Evolutionary conservation across 176 grass and related monocot species (phyloP), one percentile per base, ranked within the genome.

Genomic region (Ampelocalamus luodianensis): DNA sequence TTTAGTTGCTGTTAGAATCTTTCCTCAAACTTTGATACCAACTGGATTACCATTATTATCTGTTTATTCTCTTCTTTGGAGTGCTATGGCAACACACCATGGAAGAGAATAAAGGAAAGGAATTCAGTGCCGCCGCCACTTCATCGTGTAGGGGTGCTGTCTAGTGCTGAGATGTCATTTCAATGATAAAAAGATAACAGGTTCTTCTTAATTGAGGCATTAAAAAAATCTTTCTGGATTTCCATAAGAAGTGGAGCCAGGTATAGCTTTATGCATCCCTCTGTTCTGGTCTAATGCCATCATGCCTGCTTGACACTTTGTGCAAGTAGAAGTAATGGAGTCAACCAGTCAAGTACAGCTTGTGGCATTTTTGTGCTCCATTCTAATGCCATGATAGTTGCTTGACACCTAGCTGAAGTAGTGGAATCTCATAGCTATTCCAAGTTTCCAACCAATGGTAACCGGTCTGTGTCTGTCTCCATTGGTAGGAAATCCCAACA

Each of bases 161-260:
- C 82, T 92, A 82, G 81, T 82, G 84, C 76, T 73, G 27, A 82
- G 9, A 73, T 82, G 81, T 82, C 87, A 90, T 84, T 72, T 87
- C 81, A 73, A 37, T 78, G 15, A 61, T 79, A 78, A 83, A 80
- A 86, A 46, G 40, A 45, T 82, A 39, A 49, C 66, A 40, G 79
- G 27, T 78, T 80, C 85, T 38, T 76, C 85, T 79, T 82, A 71
- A 90, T 79, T 58, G 43, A 65, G 65, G 29, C 53, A 88, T 55
- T 81, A 82, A 74, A 85, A 24, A 45, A 76, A 60, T 65, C 64
- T 85, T 65, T 80, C 54, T 84, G 24, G 11, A 72, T 85, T 87
- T 87, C 81, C 81, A 72, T 82, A 81, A 92, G 48, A 82, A 82
- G 87, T 77, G 80, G 88, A 90, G 76, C 85, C 87, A 90, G 87